Base-by-base conservation (phyloP, 2,329 filamentous ascomycete genomes). In the Cladosporium austrohemisphaericum region DNA sequence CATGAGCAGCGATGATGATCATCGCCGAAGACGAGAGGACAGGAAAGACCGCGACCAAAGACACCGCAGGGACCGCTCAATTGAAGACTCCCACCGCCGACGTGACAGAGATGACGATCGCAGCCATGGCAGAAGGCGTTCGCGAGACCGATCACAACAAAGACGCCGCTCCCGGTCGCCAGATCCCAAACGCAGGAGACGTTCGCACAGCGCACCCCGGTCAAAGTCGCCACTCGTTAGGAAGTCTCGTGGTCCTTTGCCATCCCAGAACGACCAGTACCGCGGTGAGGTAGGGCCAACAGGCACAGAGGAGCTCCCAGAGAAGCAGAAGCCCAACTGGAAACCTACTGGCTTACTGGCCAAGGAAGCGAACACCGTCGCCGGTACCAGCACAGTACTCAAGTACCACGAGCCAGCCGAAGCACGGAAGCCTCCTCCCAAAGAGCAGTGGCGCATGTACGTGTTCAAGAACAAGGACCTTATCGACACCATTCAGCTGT, bases 371-470 rank as follows among this genome's bases (percentile, higher is more conserved):
- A 97, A 98, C 66, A 82, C 82, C 6, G 83, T 94, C 55, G 80
- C 80, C 8, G 88, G 88, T 50, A 85, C 83, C 3, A 78, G 79
- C 18, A 83, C 95, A 48, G 82, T 88, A 3, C 79, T 98, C 38
- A 97, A 97, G 73, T 98, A 98, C 68, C 88, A 96, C 71, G 93
- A 98, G 69, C 93, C 93, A 1, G 74, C 88, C 9, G 93, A 98
- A 72, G 88, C 92, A 41, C 86, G 93, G 52, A 95, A 95, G 60
- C 88, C 93, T 0, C 78, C 91, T 0, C 64, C 85, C 1, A 84
- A 82, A 48, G 83, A 93, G 58, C 73, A 81, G 50, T 98, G 92
- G 92, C 87, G 88, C 52, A 74, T 98, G 40, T 97, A 94, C 65
- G 80, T 96, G 18, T 98, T 98, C 78, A 95, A 95, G 64, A 68